Conservation (phyloP, 768 basidiomycete genomes). For the Phlegmacium glaucopus region DNA sequence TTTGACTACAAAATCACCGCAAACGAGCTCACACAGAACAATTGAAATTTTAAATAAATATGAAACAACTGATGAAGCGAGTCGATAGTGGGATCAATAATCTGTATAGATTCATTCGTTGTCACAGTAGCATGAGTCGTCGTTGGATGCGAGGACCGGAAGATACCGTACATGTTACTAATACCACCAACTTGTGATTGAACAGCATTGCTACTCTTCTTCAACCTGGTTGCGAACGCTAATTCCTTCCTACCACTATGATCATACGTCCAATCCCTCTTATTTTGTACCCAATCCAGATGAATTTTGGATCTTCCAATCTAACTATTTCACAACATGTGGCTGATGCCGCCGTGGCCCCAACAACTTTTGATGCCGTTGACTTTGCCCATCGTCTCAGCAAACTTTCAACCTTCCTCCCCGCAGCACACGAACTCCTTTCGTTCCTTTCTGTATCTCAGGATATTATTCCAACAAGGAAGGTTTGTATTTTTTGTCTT, state of each 20-base stretch:
- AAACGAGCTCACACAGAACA: conserved; percentile 1
- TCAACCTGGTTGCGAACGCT: conserved; percentile 16
- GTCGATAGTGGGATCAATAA: background rate
- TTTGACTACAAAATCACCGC: conserved; percentile 6
- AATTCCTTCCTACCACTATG: conserved; percentile 14
- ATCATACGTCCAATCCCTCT: conserved; percentile 2
- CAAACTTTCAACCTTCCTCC: conserved; percentile 28
- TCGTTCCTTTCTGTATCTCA: conserved; percentile 10
- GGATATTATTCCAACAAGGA: conserved; percentile 31
- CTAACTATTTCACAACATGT: conserved; percentile 7
- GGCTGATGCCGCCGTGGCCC: conserved; percentile 2
- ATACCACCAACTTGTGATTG: conserved; percentile 23
- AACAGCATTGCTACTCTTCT: conserved; percentile 20
- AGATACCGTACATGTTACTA: conserved; percentile 30
- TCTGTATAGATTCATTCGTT: conserved; percentile 3
- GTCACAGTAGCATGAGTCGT: conserved; percentile 11
- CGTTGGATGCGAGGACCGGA: conserved; percentile 28
- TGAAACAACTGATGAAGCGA: background rate
- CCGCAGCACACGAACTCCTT: conserved; percentile 27
- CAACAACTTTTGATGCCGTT: conserved; percentile 24
- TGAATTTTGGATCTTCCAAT: conserved; percentile 8
- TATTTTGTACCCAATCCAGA: conserved; percentile 8
- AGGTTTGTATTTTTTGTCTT: conserved; percentile 20
- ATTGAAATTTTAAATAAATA: conserved; percentile 5
- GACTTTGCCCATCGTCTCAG: conserved; percentile 25